These are phyloP conservation scores for Coprinopsis marcescibilis DNA, from an alignment of 768 basidiomycete species.

Conservation along the genomic window DNA sequence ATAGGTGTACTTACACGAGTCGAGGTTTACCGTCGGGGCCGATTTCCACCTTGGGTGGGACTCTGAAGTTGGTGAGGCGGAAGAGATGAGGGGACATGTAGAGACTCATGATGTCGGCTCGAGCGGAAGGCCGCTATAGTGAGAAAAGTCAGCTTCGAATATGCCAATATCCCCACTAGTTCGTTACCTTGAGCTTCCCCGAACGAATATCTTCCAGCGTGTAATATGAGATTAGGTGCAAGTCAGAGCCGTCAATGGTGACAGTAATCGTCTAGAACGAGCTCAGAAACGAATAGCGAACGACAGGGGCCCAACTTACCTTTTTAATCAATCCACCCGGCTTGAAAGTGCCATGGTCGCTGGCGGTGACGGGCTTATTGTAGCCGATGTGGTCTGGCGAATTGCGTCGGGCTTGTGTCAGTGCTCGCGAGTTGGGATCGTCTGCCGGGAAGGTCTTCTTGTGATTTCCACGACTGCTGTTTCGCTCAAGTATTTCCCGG, in stretches of 20 bases:
- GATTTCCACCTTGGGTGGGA: slow-evolving; percentile 74
- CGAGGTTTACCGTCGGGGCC: slow-evolving; percentile 63
- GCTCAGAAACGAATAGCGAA: not conserved
- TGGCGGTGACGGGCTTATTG: slow-evolving; percentile 26
- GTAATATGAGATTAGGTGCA: slow-evolving; percentile 83
- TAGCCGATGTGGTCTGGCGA: slow-evolving; percentile 37
- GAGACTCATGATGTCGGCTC: slow-evolving; percentile 66
- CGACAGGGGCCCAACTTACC: slow-evolving; percentile 27
- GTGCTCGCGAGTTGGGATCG: slow-evolving; percentile 32
- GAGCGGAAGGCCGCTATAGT: slow-evolving; percentile 54
- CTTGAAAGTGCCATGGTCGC: slow-evolving; percentile 59
- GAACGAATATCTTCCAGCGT: slow-evolving; percentile 71
- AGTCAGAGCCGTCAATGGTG: slow-evolving; percentile 69
- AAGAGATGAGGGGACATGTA: slow-evolving; percentile 75
- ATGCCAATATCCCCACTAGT: not conserved
- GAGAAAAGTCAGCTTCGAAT: slow-evolving; percentile 1
- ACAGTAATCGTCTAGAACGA: slow-evolving; percentile 73
- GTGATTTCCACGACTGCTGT: slow-evolving; percentile 47
- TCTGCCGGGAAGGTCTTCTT: slow-evolving; percentile 49
- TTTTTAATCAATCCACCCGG: slow-evolving; percentile 78
- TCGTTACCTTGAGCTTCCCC: slow-evolving; percentile 50
- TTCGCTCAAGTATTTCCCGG: slow-evolving; percentile 70
- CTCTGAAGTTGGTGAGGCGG: slow-evolving; percentile 74
- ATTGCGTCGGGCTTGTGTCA: slow-evolving; percentile 32
- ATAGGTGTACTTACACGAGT: slow-evolving; percentile 47